phyloP scores from a whole-genome alignment of 78 protist species.

The Dictyostelium discoideum region dicty_2.7 NC_007090.3:2679501-2680000 shows the following conservation, averaged over 20 bases:
- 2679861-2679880: constrained; percentile 65
- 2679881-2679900: not conserved
- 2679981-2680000: constrained; percentile 35
- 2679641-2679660: not conserved
- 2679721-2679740: constrained; percentile 94
- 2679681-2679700: not conserved
- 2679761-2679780: constrained; percentile 92
- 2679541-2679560: not conserved
- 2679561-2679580: not conserved
- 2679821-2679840: constrained; percentile 96
- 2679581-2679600: not conserved
- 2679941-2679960: constrained; percentile 4
- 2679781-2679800: constrained; percentile 89
- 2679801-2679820: constrained; percentile 86
- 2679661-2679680: not conserved
- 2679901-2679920: not conserved
- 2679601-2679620: not conserved
- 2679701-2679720: constrained; percentile 62
- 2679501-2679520: constrained; percentile 48
- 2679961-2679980: constrained; percentile 38
- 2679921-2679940: not conserved
- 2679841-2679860: constrained; percentile 85
- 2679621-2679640: too few relatives aligned
- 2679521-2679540: constrained; percentile 11
- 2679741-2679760: constrained; percentile 95